Base-by-base conservation (phyloP, 768 basidiomycete genomes). In the Peribolospora baueri region DNA sequence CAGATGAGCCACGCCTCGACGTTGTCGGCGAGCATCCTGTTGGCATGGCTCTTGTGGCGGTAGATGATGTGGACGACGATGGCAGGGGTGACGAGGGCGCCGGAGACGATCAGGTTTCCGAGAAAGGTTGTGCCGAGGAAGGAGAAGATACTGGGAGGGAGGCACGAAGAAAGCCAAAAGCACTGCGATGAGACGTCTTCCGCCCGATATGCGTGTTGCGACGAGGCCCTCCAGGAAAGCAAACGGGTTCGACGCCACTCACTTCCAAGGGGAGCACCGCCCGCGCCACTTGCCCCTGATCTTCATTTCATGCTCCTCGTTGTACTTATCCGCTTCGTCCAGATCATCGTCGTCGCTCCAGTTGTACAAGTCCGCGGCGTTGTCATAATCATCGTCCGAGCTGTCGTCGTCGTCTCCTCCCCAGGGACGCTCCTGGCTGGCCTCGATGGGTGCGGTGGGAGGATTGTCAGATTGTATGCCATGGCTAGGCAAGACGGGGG, bases 291-390 rank as follows among this genome's bases (percentile, higher is more conserved):
- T 57, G 67, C 39, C 67, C 57, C 48, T 66, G 25, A 25, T 69
- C 61, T 73, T 70, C 9, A 69, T 62, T 54, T 68, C 69, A 5
- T 69, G 64, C 37, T 80, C 79, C 70, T 80, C 77, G 57, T 73
- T 68, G 56, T 77, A 67, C 63, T 73, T 75, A 51, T 78, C 81
- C 62, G 76, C 78, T 57, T 83, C 77, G 0, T 72, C 75, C 13
- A 85, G 69, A 62, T 84, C 81, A 54, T 82, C 82, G 59, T 84
- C 83, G 13, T 71, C 79, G 45, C 77, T 79, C 82, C 82, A 83
- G 63, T 84, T 78, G 56, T 78, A 82, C n/a, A 75, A 72, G 1
- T 73, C 67, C 0, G 66, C 70, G 0, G 74, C 72, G 8, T 74
- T 74, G 25, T 80, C 77, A 0, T 74, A 73, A 7, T 78, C 79